Base-by-base conservation (phyloP, 768 basidiomycete genomes). In the Lactarius indigo region DNA sequence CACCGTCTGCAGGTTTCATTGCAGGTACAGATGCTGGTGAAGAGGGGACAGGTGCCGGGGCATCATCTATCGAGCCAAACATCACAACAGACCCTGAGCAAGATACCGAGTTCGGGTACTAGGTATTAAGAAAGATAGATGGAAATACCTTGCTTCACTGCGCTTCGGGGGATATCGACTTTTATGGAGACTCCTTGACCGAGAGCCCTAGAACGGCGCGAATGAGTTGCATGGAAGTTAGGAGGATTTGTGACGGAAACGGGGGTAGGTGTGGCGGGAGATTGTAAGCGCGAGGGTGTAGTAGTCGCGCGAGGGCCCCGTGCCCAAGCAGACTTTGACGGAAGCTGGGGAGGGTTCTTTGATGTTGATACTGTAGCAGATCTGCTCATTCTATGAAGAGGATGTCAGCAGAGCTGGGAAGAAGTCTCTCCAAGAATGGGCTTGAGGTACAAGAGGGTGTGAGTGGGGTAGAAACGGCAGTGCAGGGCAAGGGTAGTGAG, bases 41-140 rank as follows among this genome's bases (percentile, higher is more conserved):
- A 56, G 92, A 90, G 37, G 92, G 91, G 73, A 94, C 87, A 68
- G 88, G 83, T 61, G 91, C 87, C 70, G 79, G 76, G 8, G 83
- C 84, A 77, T 92, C 90, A 79, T 93, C 89, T 83, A 95, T 91
- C 57, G 93, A 93, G 72, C 94, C 94, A 80, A 96, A 95, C 58
- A 89, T 90, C 71, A 96, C 88, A 61, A 84, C 79, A 64, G 87
- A 85, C 72, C 83, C 86, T 90, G 69, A 57, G 66, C 13, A 58
- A 61, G 56, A 41, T 39, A 70, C 57, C 69, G 60, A 44, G 57
- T 58, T 44, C 31, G 50, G 13, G 69, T 28, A n/a, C n/a, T n/a
- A 37, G 68, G 59, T 0, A 41, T 52, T 35, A 66, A 13, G 41
- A 9, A 57, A 5, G 41, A 37, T n/a, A 30, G 35, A 50, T 33